Evolutionary conservation across 345 rosid genomes (phyloP).

Genomic region (Garcia nutans): DNA sequence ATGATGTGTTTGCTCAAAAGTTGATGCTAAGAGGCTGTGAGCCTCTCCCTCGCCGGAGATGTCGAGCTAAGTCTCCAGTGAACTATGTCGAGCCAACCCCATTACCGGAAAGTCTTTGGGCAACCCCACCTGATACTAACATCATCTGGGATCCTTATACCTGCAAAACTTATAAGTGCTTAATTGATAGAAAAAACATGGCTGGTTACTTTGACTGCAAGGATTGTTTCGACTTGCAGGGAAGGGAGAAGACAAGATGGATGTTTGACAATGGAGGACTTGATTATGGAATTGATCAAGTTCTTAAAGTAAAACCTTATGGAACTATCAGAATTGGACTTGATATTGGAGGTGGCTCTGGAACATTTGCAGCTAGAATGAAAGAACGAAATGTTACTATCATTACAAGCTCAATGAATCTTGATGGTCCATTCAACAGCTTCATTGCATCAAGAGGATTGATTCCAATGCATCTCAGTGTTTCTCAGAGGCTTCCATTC

Average conservation of each 20-base stretch:
- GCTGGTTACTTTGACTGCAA: slow-evolving; percentile 45
- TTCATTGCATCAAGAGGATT: slow-evolving; percentile 52
- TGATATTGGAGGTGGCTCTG: slow-evolving; percentile 49
- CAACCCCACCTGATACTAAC: slow-evolving; percentile 37
- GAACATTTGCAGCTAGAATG: slow-evolving; percentile 62
- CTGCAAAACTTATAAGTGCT: slow-evolving; percentile 49
- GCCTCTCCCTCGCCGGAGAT: slow-evolving; percentile 50
- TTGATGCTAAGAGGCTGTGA: slow-evolving; percentile 52
- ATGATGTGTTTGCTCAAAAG: slow-evolving; percentile 49
- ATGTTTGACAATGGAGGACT: slow-evolving; percentile 36
- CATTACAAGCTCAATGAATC: slow-evolving; percentile 47
- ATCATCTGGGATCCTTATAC: slow-evolving; percentile 49
- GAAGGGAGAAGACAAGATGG: slow-evolving; percentile 45
- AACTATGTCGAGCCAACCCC: slow-evolving; percentile 40
- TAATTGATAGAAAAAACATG: slow-evolving; percentile 32
- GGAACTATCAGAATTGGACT: slow-evolving; percentile 46
- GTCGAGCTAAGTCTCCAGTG: slow-evolving; percentile 38
- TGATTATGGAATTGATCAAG: slow-evolving; percentile 44
- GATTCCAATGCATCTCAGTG: slow-evolving; percentile 42
- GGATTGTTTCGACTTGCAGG: slow-evolving; percentile 47
- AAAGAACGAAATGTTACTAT: slow-evolving; percentile 50
- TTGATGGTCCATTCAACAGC: slow-evolving; percentile 55
- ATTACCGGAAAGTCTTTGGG: slow-evolving; percentile 40
- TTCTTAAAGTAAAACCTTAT: slow-evolving; percentile 23
- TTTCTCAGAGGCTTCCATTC: slow-evolving; percentile 54